Evolutionary conservation across 73 alveolate genomes (phyloP).

Genomic region (Strombidium stylifer): DNA sequence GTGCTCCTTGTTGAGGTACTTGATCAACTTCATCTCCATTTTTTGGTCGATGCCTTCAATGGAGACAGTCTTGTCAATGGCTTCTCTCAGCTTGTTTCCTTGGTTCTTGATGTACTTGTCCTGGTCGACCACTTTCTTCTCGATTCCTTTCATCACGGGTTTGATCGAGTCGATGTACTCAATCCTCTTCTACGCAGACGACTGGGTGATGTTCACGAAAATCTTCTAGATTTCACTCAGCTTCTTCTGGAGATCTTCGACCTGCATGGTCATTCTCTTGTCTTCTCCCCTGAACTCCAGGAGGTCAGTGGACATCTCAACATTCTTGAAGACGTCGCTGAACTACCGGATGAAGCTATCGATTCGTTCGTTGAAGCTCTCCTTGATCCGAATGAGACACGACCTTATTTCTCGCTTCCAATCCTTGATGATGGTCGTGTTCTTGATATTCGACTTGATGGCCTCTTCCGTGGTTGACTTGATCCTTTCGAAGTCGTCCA

Average conservation of each 20-base stretch:
- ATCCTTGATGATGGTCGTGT: slow-evolving; percentile 14
- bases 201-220: slow-evolving; percentile 11
- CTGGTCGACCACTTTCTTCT: slow-evolving; percentile 5
- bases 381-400: slow-evolving; percentile 12
- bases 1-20: slow-evolving; percentile 10
- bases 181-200: slow-evolving; percentile 1
- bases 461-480: slow-evolving; percentile 25
- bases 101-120: background rate
- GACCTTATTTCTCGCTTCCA: slow-evolving; percentile 27
- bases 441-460: background rate
- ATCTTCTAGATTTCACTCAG: slow-evolving; percentile 3
- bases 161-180: background rate
- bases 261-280: background rate
- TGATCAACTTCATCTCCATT: slow-evolving; percentile 5
- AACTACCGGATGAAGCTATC: slow-evolving; percentile 24
- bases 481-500: slow-evolving; percentile 40
- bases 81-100: slow-evolving; percentile 2
- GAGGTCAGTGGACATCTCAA: slow-evolving; percentile 5
- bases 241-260: slow-evolving; percentile 18
- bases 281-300: slow-evolving; percentile 21
- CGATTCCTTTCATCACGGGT: background rate
- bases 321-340: background rate
- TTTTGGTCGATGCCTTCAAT: slow-evolving; percentile 1
- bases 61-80: slow-evolving; percentile 10
- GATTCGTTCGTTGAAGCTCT: slow-evolving; percentile 9